A percentile compares a stretch with the other conserved stretches of the same genome.
Conservation (phyloP, 176 grass and related monocot genomes). For the Typha latifolia region DNA sequence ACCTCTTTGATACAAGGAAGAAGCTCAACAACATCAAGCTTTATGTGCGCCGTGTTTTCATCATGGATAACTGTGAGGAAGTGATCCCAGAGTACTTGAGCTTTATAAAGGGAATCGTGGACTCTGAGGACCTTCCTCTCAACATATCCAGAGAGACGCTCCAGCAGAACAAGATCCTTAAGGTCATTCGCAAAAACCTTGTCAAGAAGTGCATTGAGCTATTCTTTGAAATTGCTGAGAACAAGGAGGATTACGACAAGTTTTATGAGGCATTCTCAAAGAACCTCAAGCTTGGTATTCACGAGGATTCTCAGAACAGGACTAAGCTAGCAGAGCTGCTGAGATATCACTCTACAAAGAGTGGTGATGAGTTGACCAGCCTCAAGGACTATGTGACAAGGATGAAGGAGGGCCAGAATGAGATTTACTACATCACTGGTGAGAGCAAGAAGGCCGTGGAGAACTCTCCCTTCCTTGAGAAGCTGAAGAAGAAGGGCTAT, state of each 20-base stretch:
- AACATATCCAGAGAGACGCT: conserved; percentile 94
- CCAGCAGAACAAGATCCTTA: conserved; percentile 99
- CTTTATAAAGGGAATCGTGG: conserved; percentile 93
- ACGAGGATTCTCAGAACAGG: conserved; percentile 83
- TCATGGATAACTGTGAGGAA: conserved; percentile 99
- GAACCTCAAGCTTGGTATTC: conserved; percentile 91
- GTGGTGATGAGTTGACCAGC: conserved; percentile 93
- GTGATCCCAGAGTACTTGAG: conserved; percentile 84
- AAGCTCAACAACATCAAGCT: conserved; percentile 98
- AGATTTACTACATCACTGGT: conserved; percentile 94
- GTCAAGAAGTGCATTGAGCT: conserved; percentile 94
- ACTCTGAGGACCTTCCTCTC: conserved; percentile 96
- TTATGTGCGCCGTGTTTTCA: conserved; percentile 85
- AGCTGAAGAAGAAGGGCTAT: conserved; percentile 84
- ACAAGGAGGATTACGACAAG: conserved; percentile 98
- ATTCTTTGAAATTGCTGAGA: conserved; percentile 97
- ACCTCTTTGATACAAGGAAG: conserved; percentile 94
- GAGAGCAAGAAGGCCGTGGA: conserved; percentile 99
- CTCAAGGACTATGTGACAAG: conserved; percentile 95
- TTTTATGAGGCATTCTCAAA: conserved; percentile 98
- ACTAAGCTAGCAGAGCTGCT: conserved; percentile 78
- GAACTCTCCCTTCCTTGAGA: conserved; percentile 96
- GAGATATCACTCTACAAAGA: conserved; percentile 96
- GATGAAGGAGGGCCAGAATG: conserved; percentile 99
- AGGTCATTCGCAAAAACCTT: conserved; percentile 90